Percentiles rank a stretch among this genome's conserved stretches.
These are phyloP conservation scores for Pichia ethanolica DNA, from an alignment of 805 yeast genomes.

Conservation along the genomic window DNA sequence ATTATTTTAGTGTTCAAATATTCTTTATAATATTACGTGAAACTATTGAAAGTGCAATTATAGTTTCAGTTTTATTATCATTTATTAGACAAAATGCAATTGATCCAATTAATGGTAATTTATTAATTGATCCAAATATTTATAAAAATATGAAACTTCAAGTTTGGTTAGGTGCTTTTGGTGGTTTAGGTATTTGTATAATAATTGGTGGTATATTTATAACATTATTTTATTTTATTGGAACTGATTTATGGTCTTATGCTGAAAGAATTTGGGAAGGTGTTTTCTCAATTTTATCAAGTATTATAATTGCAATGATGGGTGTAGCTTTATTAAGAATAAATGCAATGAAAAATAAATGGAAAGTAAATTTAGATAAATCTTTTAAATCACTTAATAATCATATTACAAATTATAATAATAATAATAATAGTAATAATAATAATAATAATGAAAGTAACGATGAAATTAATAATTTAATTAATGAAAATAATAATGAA, in stretches of 20 bases:
- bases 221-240: conserved; percentile 62
- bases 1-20: conserved; percentile 62
- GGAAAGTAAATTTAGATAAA: conserved; percentile 49
- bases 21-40: conserved; percentile 69
- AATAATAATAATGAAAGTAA: not conserved
- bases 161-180: conserved; percentile 73
- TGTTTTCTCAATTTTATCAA: conserved; percentile 65
- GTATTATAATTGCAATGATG: conserved; percentile 77
- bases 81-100: conserved; percentile 53
- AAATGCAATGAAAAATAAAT: conserved; percentile 75
- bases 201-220: conserved; percentile 69
- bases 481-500: not conserved
- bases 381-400: conserved; percentile 17
- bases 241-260: conserved; percentile 78
- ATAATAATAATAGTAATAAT: not conserved
- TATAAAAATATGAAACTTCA: conserved; percentile 52
- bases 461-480: not conserved
- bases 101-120: conserved; percentile 22
- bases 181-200: conserved; percentile 64
- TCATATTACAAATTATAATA: not conserved
- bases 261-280: conserved; percentile 93
- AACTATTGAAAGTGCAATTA: conserved; percentile 69
- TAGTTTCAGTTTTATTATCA: conserved; percentile 64
- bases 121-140: conserved; percentile 20
- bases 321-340: conserved; percentile 76